Percentiles rank a stretch among this genome's conserved stretches.
These are phyloP conservation scores for Leishmania lainsoni DNA, from an alignment of 208 protist genomes.

Conservation along the genomic window DNA sequence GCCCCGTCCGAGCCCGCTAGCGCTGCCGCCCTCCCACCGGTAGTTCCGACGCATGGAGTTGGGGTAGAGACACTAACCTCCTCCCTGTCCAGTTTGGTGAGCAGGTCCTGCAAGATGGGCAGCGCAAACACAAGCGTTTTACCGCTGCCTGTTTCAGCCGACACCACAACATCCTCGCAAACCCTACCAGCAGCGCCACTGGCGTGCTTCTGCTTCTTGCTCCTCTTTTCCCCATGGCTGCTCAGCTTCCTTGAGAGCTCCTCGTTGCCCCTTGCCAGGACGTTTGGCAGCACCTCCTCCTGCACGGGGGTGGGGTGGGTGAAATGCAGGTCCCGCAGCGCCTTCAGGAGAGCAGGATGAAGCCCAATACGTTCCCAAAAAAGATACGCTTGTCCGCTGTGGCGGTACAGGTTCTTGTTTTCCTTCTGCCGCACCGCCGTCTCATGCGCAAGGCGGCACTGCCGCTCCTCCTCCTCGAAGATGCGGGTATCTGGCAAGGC, in stretches of 20 bases:
- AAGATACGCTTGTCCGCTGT: slow-evolving; percentile 73
- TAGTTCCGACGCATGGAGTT: not conserved
- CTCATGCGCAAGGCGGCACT: slow-evolving; percentile 27
- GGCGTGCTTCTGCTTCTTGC: slow-evolving; percentile 23
- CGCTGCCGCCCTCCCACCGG: not conserved
- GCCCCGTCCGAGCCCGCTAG: not conserved
- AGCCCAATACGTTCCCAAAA: slow-evolving; percentile 87
- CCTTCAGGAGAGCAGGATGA: slow-evolving; percentile 65
- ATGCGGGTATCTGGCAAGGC: slow-evolving; percentile 42
- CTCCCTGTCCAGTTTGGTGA: slow-evolving; percentile 34
- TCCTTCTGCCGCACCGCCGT: slow-evolving; percentile 14
- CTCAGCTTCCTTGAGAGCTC: slow-evolving; percentile 14
- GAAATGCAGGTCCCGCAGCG: slow-evolving; percentile 74
- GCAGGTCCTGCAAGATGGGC: slow-evolving; percentile 88
- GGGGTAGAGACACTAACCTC: not conserved
- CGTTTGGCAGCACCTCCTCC: slow-evolving; percentile 75
- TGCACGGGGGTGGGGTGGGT: slow-evolving; percentile 87
- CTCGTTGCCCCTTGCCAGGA: slow-evolving; percentile 34
- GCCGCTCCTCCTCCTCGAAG: slow-evolving; percentile 40
- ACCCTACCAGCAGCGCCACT: not conserved
- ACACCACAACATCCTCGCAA: slow-evolving; percentile 86
- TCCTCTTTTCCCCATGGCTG: slow-evolving; percentile 14
- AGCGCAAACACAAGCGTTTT: slow-evolving; percentile 99
- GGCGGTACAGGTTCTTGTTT: slow-evolving; percentile 81
- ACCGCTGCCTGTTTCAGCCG: slow-evolving; percentile 94